Evolutionary conservation across 768 basidiomycete genomes (phyloP), one percentile per base, ranked within the genome.

Genomic region (Boletus fagicola): DNA sequence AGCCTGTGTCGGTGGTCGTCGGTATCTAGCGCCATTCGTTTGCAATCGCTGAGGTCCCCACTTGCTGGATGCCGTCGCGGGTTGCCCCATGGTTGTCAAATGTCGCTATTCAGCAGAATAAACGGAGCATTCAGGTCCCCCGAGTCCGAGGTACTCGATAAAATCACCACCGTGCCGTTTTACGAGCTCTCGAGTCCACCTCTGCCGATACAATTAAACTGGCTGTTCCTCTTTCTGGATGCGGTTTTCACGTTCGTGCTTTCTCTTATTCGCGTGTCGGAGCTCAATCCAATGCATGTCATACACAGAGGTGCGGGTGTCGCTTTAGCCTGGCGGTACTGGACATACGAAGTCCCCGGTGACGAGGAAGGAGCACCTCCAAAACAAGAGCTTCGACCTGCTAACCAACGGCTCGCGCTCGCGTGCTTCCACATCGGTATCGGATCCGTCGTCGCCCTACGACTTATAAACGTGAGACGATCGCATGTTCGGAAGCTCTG

Each of bases 401-500:
- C 45, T 2, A 71, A 66, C 38, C 71, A 73, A 10, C 68, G 71
- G 1, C 60, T 68, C 45, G 68, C 68, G 18, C 58, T 72, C 51
- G 62, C 67, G 8, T 58, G 59, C 16, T 57, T 72, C 51, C 68
- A 73, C 48, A 24, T 72, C 13, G 70, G 61, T 7, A 36, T 74
- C 38, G 71, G 71, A 38, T 65, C 64, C n/a, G 54, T 63, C 49
- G 60, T 70, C 35, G 72, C 72, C 20, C 59, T 70, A 22, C 55
- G 62, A 22, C 56, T 74, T 38, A 52, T 72, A 24, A 67, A 60
- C 49, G 50, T 63, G 35, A 65, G 68, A 49, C 72, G 68, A 2
- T 53, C 65, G 15, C 62, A 72, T 1, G 68, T 65, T n/a, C 65
- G 68, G 20, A 74, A 66, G 38, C 56, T 73, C 50, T 72, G 72